Base-by-base conservation (phyloP, 225 moss, liverwort and hornwort species). In the Thuidium tamariscinum region DNA sequence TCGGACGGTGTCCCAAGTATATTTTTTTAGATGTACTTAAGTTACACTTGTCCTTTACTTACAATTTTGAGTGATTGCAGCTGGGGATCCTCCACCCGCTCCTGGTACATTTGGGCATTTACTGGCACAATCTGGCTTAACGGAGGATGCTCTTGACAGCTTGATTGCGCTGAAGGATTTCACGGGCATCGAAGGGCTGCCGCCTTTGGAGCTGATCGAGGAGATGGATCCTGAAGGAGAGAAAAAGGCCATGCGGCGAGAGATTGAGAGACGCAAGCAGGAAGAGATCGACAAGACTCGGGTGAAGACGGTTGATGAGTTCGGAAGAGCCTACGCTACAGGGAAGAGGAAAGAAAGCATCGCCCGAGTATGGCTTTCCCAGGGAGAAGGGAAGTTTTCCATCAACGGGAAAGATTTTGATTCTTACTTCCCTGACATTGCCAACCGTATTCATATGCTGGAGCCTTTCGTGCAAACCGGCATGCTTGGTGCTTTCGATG, bases 141-240 rank as follows among this genome's bases (percentile, higher is more conserved):
- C 94, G 42, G 98, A 98, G 79, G 95, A 98, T 80, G 95, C 95
- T 83, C 92, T 98, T 20, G 98, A 98, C 76, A 98, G 95, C 84
- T 85, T 98, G 88, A 98, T 97, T 83, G 97, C 95, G 20, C 82
- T 98, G 85, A 98, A 97, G 89, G 96, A 98, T 90, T 98, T 98
- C 84, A 91, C 93, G 55, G 90, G 94, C 66, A 95, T 98, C 68
- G 93, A 92, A 85, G 98, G 98, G 41, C 87, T 98, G 9, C 98
- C 98, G 16, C 95, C 97, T 49, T 79, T 98, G 85, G 96, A 98
- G 86, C 87, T 93, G 42, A 98, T 98, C 70, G 89, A 97, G 87
- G 95, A 95, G 68, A 93, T 96, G 94, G 98, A 98, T 86, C 94
- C 93, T 44, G 98, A 98, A 73, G 78, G 85, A 76, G 98, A 97